Conservation (phyloP, 192 early-diverging fungal species). For the Diversispora eburnea region DNA sequence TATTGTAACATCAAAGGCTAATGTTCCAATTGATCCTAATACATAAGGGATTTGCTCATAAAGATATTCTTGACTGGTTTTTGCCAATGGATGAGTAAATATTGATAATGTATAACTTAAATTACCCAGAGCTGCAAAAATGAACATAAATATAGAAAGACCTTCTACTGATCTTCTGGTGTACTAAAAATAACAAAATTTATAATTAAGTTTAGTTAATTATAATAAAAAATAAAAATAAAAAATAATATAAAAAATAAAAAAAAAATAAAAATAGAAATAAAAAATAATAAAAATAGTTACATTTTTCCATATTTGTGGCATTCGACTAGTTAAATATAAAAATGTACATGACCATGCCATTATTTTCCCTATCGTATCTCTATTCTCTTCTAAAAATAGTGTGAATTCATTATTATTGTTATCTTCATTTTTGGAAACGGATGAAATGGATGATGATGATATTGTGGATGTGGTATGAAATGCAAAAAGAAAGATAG, state of each 20-base stretch:
- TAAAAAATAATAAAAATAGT: not conserved
- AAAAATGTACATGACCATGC: slow-evolving; percentile 63
- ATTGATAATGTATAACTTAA: slow-evolving; percentile 60
- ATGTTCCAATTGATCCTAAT: slow-evolving; percentile 66
- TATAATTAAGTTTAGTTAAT: too few species aligned
- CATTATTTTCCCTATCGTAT: slow-evolving; percentile 53
- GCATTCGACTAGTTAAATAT: slow-evolving; percentile 69
- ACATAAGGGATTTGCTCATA: slow-evolving; percentile 51
- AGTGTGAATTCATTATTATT: not conserved
- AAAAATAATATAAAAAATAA: not conserved
- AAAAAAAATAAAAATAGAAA: not conserved
- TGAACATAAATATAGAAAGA: slow-evolving; percentile 70
- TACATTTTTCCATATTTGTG: slow-evolving; percentile 73
- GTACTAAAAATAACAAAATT: slow-evolving; percentile 25
- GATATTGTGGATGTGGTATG: slow-evolving; percentile 2
- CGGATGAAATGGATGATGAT: not conserved
- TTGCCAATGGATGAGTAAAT: slow-evolving; percentile 37
- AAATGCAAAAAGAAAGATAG: slow-evolving; percentile 24
- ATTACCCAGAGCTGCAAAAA: slow-evolving; percentile 69
- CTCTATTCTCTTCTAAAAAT: slow-evolving; percentile 12
- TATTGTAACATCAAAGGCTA: slow-evolving; percentile 67
- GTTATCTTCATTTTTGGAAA: not conserved
- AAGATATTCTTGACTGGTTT: slow-evolving; percentile 31
- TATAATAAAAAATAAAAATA: not conserved
- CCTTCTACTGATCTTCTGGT: slow-evolving; percentile 62